phyloP scores from a whole-genome alignment of 805 yeast genomes.

The Candida quercuum region DNA sequence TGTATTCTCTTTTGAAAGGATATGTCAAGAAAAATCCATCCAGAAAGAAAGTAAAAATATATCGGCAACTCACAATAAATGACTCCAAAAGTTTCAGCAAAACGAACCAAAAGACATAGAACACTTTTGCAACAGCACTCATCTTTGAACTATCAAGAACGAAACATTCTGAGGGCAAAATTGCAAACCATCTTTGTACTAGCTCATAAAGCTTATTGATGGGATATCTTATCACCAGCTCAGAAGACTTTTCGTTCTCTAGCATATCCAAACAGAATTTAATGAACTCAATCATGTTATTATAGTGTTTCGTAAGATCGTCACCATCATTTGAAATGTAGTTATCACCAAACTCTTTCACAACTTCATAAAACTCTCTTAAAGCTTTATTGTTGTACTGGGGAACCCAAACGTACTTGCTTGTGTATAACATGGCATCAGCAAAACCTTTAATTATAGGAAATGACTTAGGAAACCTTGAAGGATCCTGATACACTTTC shows the following conservation, averaged over 20 bases:
- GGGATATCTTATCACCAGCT: slow-evolving; percentile 16
- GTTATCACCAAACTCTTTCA: slow-evolving; percentile 13
- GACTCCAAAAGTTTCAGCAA: too few species aligned
- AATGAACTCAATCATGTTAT: slow-evolving; percentile 6
- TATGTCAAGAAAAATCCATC: too few species aligned
- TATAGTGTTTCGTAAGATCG: slow-evolving; percentile 5
- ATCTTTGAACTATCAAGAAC: slow-evolving; percentile 9
- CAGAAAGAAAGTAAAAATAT: too few species aligned
- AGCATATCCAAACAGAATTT: slow-evolving; percentile 7
- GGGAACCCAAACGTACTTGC: slow-evolving; percentile 16
- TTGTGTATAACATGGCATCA: slow-evolving; percentile 16
- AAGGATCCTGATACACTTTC: slow-evolving; percentile 12
- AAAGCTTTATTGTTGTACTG: slow-evolving; percentile 14
- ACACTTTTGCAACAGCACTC: slow-evolving; percentile 9
- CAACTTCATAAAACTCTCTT: slow-evolving; percentile 14
- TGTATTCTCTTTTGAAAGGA: too few species aligned
- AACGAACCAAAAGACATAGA: slow-evolving; percentile 17
- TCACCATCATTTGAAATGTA: slow-evolving; percentile 6
- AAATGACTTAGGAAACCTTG: slow-evolving; percentile 10
- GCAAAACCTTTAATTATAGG: slow-evolving; percentile 10
- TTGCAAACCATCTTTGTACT: slow-evolving; percentile 12
- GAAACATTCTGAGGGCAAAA: slow-evolving; percentile 14
- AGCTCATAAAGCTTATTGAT: slow-evolving; percentile 10
- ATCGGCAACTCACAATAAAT: too few species aligned
- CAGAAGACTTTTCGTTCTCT: slow-evolving; percentile 3